A percentile compares a stretch with the other conserved stretches of the same genome.
Evolutionary conservation across 495 filamentous ascomycete genomes (phyloP).

Genomic region (Aspergillus bertholletiae): DNA sequence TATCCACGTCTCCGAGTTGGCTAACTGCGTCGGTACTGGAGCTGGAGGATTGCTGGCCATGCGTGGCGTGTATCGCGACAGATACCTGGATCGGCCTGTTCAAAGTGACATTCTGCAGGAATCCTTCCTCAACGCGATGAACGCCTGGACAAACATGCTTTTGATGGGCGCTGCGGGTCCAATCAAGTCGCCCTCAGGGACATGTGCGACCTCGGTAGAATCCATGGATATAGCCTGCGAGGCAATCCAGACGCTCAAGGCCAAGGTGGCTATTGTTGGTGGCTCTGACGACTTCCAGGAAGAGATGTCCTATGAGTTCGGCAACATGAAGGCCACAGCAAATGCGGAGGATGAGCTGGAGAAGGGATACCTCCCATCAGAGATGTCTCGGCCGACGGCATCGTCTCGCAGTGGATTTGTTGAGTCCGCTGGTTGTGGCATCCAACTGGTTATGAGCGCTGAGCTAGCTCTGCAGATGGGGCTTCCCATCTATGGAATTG

Average conservation of each 20-base stretch:
- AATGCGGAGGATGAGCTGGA: constrained; percentile 95
- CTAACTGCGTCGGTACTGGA: constrained; percentile 96
- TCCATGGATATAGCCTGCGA: constrained; percentile 97
- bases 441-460: constrained; percentile 96
- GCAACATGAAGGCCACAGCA: constrained; percentile 99
- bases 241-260: constrained; percentile 96
- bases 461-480: constrained; percentile 95
- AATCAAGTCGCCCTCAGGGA: constrained; percentile 97
- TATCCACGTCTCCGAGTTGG: constrained; percentile 94
- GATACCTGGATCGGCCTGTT: constrained; percentile 88
- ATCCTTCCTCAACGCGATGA: constrained; percentile 99
- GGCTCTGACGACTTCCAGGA: constrained; percentile 99
- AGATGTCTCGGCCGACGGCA: constrained; percentile 96
- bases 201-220: constrained; percentile 95
- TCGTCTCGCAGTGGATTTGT: constrained; percentile 97
- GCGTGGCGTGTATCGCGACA: constrained; percentile 98
- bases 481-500: constrained; percentile 91
- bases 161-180: constrained; percentile 92
- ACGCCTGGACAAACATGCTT: constrained; percentile 99
- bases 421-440: constrained; percentile 97
- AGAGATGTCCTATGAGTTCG: constrained; percentile 98
- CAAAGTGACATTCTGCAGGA: constrained; percentile 98
- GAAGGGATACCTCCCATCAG: constrained; percentile 85
- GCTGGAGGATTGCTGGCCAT: constrained; percentile 74
- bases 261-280: constrained; percentile 92